phyloP scores from a whole-genome alignment of 768 basidiomycete species.

The Suillus bovinus region DNA sequence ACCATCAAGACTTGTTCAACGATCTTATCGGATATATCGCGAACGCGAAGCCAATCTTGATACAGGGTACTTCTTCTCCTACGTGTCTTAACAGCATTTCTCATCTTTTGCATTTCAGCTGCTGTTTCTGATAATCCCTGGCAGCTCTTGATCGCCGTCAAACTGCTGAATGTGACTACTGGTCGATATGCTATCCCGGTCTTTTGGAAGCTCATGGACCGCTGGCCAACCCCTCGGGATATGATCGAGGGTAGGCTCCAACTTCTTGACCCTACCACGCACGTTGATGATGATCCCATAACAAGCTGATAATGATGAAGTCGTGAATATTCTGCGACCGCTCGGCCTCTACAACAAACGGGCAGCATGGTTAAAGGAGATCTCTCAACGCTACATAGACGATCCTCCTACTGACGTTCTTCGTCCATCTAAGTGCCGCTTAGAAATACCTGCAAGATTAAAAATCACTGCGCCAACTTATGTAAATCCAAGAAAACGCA shows the following conservation, averaged over 20 bases:
- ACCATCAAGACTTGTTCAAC: constrained; percentile 10
- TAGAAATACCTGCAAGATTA: neutral
- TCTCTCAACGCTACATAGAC: constrained; percentile 53
- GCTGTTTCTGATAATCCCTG: constrained; percentile 57
- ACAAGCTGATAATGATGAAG: constrained; percentile 44
- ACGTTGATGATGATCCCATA: neutral
- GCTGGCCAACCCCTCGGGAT: constrained; percentile 58
- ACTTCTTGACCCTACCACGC: neutral
- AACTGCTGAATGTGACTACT: constrained; percentile 69
- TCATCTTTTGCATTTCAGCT: constrained; percentile 35
- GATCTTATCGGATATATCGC: constrained; percentile 29
- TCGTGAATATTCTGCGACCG: constrained; percentile 46
- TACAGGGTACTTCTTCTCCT: constrained; percentile 25
- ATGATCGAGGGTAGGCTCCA: constrained; percentile 51
- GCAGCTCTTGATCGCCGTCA: constrained; percentile 68
- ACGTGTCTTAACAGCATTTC: neutral
- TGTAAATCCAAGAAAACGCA: neutral
- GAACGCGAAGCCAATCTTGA: constrained; percentile 32
- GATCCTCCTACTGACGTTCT: constrained; percentile 40
- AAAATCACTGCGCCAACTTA: constrained; percentile 2
- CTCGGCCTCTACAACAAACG: constrained; percentile 64
- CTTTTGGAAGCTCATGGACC: constrained; percentile 55
- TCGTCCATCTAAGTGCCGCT: constrained; percentile 27
- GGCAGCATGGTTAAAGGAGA: constrained; percentile 50
- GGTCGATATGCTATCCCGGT: constrained; percentile 65